A percentile compares a stretch with the other conserved stretches of the same genome.
phyloP scores from a whole-genome alignment of 2,329 filamentous ascomycete genomes.

The Macrophomina phaseolina region DNA sequence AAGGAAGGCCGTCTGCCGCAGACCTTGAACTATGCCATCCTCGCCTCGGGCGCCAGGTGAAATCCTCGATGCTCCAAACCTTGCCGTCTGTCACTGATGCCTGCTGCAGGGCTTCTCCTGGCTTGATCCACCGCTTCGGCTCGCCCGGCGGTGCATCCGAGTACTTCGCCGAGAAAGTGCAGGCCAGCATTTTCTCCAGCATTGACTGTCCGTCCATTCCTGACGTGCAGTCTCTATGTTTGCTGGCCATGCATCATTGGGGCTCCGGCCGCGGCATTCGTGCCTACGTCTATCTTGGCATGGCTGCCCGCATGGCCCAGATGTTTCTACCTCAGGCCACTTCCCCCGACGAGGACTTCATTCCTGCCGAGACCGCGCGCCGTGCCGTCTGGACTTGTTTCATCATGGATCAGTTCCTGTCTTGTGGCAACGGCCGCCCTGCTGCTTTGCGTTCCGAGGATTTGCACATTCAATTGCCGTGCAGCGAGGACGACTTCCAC shows the following conservation, averaged over 20 bases:
- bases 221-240: constrained; percentile 21
- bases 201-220: constrained; percentile 23
- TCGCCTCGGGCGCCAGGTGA: constrained; percentile 17
- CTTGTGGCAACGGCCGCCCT: constrained; percentile 8
- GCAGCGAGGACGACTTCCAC: constrained; percentile 22
- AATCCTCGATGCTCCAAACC: not conserved
- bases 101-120: constrained; percentile 19
- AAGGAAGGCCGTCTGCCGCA: constrained; percentile 17
- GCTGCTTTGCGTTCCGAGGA: constrained; percentile 4
- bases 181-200: constrained; percentile 16
- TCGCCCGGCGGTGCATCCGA: constrained; percentile 19
- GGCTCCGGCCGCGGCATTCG: constrained; percentile 19
- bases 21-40: constrained; percentile 22
- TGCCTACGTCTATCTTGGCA: constrained; percentile 20
- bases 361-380: constrained; percentile 17
- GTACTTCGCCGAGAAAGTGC: constrained; percentile 19
- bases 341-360: constrained; percentile 14
- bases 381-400: constrained; percentile 23
- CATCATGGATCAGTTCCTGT: constrained; percentile 26
- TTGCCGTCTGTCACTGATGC: not conserved
- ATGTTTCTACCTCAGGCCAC: constrained; percentile 24
- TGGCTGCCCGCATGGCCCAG: constrained; percentile 20
- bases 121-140: constrained; percentile 20
- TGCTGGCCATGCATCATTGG: constrained; percentile 21
- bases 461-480: constrained; percentile 10